phyloP scores from a whole-genome alignment of 148 eudicot species.

The Silene conica region DNA sequence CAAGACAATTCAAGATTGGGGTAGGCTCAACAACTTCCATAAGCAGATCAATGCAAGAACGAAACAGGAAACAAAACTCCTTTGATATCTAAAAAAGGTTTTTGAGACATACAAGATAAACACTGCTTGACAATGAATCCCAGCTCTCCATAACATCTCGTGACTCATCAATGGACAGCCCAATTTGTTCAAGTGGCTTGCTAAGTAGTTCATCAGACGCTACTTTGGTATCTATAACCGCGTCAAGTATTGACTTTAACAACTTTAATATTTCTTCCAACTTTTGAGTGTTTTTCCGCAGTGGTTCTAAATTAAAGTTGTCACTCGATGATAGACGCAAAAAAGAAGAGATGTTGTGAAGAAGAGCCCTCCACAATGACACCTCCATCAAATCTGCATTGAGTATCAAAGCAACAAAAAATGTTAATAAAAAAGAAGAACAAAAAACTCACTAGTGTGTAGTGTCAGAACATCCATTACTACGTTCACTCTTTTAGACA shows the following conservation, averaged over 20 bases:
- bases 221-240: constrained; percentile 50
- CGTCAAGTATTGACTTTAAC: constrained; percentile 69
- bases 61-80: not conserved
- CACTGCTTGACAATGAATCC: constrained; percentile 79
- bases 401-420: not conserved
- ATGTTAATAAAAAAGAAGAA: not conserved
- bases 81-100: constrained; percentile 4
- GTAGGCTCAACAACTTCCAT: not conserved
- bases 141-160: constrained; percentile 69
- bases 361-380: constrained; percentile 62
- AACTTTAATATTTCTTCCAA: constrained; percentile 69
- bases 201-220: constrained; percentile 53
- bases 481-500: not conserved
- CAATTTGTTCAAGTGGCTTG: constrained; percentile 51
- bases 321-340: constrained; percentile 48
- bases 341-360: constrained; percentile 63
- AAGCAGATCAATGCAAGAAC: not conserved
- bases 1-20: not conserved
- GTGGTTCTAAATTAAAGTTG: constrained; percentile 44
- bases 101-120: constrained; percentile 60
- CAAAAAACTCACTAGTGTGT: not conserved
- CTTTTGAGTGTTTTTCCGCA: constrained; percentile 51
- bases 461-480: not conserved
- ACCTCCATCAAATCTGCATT: constrained; percentile 80
- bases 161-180: constrained; percentile 52